Evolutionary conservation across 169 alveolate genomes (phyloP), one percentile per base, ranked within the genome.

Genomic region (Ophryocystis elektroscirrha): DNA sequence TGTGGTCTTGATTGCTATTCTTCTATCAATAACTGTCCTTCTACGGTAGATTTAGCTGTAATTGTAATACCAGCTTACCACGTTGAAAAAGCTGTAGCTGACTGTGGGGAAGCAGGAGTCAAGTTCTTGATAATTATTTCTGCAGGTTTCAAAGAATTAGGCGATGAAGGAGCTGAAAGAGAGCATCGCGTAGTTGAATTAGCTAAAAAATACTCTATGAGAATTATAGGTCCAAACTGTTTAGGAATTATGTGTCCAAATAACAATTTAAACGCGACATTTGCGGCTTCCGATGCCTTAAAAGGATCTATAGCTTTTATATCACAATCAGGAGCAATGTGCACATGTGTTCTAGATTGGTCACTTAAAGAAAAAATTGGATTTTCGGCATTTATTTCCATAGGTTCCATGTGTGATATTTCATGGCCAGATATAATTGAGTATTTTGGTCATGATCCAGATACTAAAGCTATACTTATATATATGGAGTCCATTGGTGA

Each of bases 281-380:
- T 69, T 62, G 66, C 73, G 9, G 69, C 53, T 27, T 56, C 53
- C 22, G 43, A 52, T 16, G 62, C 67, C 25, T 30, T 37, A 28
- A 55, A 56, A 25, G 78, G 78, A 12, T 39, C 53, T 41, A 63
- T 65, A 36, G 71, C 78, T 24, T 54, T 69, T 28, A 26, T 69
- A 4, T 69, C 78, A n/a, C 78, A 69, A 47, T 61, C 73, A 25
- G 78, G 78, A 2, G 84, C 84, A 18, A 66, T 67, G 61, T 69
- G 81, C 41, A 62, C 81, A 20, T 62, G 81, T 2, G 76, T 74
- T 37, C 49, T 74, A 56, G 84, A 74, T 53, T 68, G 78, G 70
- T 64, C 79, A 12, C 59, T 58, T 25, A 63, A 66, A 29, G 71
- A 63, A 27, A 67, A 63, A 38, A 66, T 74, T 15, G 84, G 84